Percentiles rank a stretch among this genome's conserved stretches.
Evolutionary conservation across 2,329 filamentous ascomycete genomes (phyloP).

Genomic region (Alternaria sp.): DNA sequence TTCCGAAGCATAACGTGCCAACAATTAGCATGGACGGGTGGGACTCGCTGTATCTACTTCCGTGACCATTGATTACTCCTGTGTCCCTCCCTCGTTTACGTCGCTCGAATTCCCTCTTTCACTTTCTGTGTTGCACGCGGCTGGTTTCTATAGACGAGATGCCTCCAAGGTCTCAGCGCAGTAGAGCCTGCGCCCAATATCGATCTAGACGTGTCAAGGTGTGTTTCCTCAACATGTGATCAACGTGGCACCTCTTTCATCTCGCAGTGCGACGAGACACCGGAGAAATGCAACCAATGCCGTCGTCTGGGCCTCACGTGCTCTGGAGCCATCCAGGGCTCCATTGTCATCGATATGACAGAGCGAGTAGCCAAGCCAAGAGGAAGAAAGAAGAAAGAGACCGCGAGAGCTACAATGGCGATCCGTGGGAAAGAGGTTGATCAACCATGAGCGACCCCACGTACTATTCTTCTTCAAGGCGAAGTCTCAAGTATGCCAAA

Average conservation of each 20-base stretch:
- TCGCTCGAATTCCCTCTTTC: slow-evolving; percentile 27
- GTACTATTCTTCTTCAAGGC: background rate
- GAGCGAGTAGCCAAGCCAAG: slow-evolving; percentile 42
- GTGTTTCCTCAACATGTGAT: slow-evolving; percentile 3
- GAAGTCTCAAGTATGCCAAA: background rate
- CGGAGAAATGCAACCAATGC: slow-evolving; percentile 27
- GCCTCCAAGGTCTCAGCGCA: slow-evolving; percentile 43
- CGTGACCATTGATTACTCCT: background rate
- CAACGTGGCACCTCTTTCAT: slow-evolving; percentile 8
- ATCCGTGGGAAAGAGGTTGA: slow-evolving; percentile 5
- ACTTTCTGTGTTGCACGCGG: slow-evolving; percentile 10
- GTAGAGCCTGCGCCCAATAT: slow-evolving; percentile 47
- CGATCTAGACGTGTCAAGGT: slow-evolving; percentile 50
- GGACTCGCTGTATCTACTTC: background rate
- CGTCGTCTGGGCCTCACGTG: slow-evolving; percentile 39
- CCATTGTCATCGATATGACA: slow-evolving; percentile 50
- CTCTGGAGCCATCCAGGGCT: slow-evolving; percentile 44
- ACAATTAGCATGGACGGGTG: slow-evolving; percentile 44
- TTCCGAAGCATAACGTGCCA: slow-evolving; percentile 45
- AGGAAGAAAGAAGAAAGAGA: slow-evolving; percentile 30
- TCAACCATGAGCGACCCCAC: background rate
- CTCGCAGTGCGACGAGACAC: slow-evolving; percentile 42
- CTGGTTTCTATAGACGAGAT: slow-evolving; percentile 7
- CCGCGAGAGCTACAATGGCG: slow-evolving; percentile 8
- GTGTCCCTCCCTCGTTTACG: slow-evolving; percentile 7